These are phyloP conservation scores for Endogone sp. DNA, from an alignment of 192 early-diverging fungal species.

Conservation along the genomic window DNA sequence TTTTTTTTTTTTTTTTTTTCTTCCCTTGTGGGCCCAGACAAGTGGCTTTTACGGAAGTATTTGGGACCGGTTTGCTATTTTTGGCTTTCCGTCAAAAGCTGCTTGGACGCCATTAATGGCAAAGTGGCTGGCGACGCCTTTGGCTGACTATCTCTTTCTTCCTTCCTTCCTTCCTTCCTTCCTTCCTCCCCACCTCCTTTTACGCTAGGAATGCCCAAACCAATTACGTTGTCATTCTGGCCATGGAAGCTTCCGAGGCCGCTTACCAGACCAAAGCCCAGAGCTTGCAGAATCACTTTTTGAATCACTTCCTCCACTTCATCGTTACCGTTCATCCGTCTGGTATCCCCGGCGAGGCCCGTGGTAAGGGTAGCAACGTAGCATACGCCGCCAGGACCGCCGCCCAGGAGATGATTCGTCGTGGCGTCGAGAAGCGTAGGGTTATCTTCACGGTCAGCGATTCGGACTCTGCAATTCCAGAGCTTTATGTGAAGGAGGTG, in stretches of 20 bases:
- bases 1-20: too few species aligned
- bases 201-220: constrained; percentile 40
- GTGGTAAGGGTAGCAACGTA: constrained; percentile 73
- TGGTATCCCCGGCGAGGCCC: constrained; percentile 60
- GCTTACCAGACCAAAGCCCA: constrained; percentile 52
- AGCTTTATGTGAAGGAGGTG: constrained; percentile 60
- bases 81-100: background rate
- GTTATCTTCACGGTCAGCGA: constrained; percentile 71
- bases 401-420: constrained; percentile 20
- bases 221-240: constrained; percentile 60
- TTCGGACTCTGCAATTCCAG: constrained; percentile 70
- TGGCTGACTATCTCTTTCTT: constrained; percentile 6
- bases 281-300: constrained; percentile 47
- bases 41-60: background rate
- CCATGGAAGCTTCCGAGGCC: constrained; percentile 72
- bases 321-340: constrained; percentile 66
- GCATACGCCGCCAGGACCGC: constrained; percentile 55
- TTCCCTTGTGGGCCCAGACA: too few species aligned
- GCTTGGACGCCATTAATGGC: too few species aligned
- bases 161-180: background rate
- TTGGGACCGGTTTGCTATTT: background rate
- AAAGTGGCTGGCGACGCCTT: too few species aligned
- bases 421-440: constrained; percentile 41
- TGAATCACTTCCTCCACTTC: constrained; percentile 61
- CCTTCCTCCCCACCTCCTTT: constrained; percentile 13